Percentiles rank a stretch among this genome's conserved stretches.
These are phyloP conservation scores for Fraxinus latifolia DNA, from an alignment of 305 asterid genomes.

Conservation along the genomic window DNA sequence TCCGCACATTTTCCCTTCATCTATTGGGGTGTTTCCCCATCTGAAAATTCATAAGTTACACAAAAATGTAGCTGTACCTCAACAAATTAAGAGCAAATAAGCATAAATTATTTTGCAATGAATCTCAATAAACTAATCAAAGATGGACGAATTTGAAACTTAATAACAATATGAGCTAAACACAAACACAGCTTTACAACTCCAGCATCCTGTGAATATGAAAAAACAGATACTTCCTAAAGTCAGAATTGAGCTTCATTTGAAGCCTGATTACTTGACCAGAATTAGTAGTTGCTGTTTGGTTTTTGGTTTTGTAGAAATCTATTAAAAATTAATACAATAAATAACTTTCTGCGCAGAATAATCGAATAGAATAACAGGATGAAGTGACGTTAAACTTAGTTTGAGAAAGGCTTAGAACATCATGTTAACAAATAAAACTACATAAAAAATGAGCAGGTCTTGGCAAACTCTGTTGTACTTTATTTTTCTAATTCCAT, in stretches of 20 bases:
- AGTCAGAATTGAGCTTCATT: background rate
- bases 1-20: conserved; percentile 63
- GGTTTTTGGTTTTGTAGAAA: background rate
- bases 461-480: background rate
- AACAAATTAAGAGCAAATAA: background rate
- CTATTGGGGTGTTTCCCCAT: conserved; percentile 74
- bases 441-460: background rate
- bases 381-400: background rate
- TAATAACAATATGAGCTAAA: background rate
- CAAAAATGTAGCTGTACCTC: background rate
- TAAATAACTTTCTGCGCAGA: background rate
- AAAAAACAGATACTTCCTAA: background rate
- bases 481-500: background rate
- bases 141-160: background rate
- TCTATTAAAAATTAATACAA: background rate
- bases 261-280: background rate
- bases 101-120: background rate
- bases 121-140: background rate
- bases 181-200: background rate
- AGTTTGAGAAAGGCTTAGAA: background rate
- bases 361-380: background rate
- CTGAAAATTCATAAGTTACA: conserved; percentile 31
- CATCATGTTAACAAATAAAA: background rate
- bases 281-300: background rate
- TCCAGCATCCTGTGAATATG: background rate